Conservation (phyloP, 768 basidiomycete species). For the Tephrocybe sp. region DNA sequence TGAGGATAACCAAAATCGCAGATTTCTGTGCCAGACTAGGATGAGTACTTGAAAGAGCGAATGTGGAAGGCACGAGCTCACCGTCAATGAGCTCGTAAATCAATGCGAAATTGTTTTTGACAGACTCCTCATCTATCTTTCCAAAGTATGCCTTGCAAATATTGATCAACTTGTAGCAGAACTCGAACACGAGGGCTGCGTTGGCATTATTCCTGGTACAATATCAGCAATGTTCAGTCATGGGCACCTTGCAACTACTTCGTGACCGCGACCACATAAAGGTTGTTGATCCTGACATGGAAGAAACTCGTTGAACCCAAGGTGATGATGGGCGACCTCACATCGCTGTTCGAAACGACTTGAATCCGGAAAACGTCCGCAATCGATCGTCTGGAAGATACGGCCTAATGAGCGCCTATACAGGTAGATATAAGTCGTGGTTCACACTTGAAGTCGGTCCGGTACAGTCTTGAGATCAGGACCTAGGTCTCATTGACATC, state of each 20-base stretch:
- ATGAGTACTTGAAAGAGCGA: slow-evolving; percentile 2
- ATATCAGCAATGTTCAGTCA: slow-evolving; percentile 2
- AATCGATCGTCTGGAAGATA: slow-evolving; percentile 75
- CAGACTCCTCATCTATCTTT: slow-evolving; percentile 95
- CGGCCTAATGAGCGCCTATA: slow-evolving; percentile 1
- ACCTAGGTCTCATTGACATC: slow-evolving; percentile 53
- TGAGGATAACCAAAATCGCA: slow-evolving; percentile 99
- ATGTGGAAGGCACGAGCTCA: slow-evolving; percentile 34
- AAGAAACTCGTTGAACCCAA: slow-evolving; percentile 99
- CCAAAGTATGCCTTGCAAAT: slow-evolving; percentile 97
- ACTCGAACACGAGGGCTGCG: slow-evolving; percentile 97
- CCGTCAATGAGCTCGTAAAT: slow-evolving; percentile 99
- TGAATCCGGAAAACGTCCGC: slow-evolving; percentile 99
- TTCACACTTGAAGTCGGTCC: slow-evolving; percentile 93
- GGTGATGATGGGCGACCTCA: slow-evolving; percentile 95
- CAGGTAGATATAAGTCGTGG: slow-evolving; percentile 3
- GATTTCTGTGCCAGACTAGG: slow-evolving; percentile 59
- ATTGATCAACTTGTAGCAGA: slow-evolving; percentile 93
- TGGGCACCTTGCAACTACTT: slow-evolving; percentile 55
- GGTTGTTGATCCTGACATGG: slow-evolving; percentile 92
- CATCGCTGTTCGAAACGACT: slow-evolving; percentile 96
- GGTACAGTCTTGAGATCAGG: slow-evolving; percentile 93
- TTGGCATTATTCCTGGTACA: slow-evolving; percentile 85
- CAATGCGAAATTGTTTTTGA: slow-evolving; percentile 99
- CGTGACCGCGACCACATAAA: slow-evolving; percentile 94